Conservation (phyloP, 1,139 yeast species). For the Hansenula anomala region DNA sequence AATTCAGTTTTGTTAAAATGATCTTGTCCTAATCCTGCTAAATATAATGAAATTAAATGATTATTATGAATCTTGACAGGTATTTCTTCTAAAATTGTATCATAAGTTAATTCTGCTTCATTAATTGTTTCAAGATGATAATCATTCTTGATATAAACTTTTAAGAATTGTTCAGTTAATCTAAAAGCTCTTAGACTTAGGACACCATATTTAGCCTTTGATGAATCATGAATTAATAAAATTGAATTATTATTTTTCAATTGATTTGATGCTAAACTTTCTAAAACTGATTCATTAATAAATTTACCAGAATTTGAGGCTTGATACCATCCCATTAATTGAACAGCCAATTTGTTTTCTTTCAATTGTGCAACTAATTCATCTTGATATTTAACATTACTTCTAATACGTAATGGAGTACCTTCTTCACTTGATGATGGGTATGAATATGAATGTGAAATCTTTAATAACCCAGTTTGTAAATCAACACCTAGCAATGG, state of each 20-base stretch:
- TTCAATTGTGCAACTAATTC: constrained; percentile 62
- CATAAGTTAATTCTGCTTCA: constrained; percentile 56
- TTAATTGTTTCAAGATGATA: constrained; percentile 67
- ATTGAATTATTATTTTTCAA: constrained; percentile 54
- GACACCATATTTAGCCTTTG: constrained; percentile 54
- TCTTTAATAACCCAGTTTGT: constrained; percentile 40
- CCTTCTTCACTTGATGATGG: constrained; percentile 44
- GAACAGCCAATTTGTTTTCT: constrained; percentile 64
- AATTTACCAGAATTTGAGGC: constrained; percentile 66
- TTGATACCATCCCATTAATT: constrained; percentile 82
- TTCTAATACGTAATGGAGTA: constrained; percentile 35
- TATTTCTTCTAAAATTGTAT: constrained; percentile 69
- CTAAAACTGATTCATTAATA: constrained; percentile 61
- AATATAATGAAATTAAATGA: constrained; percentile 40
- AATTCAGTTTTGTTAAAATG: constrained; percentile 28
- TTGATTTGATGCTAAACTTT: constrained; percentile 64
- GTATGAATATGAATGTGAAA: constrained; percentile 60
- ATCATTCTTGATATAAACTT: constrained; percentile 42
- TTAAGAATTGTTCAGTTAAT: constrained; percentile 58
- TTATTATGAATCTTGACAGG: constrained; percentile 62
- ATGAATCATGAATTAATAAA: constrained; percentile 68
- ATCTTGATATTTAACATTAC: constrained; percentile 65
- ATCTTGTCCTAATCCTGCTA: constrained; percentile 28
- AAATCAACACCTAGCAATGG: constrained; percentile 75
- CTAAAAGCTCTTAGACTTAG: constrained; percentile 68